Conservation (phyloP, 768 basidiomycete species). For the Xerocomus potaroensis region DNA sequence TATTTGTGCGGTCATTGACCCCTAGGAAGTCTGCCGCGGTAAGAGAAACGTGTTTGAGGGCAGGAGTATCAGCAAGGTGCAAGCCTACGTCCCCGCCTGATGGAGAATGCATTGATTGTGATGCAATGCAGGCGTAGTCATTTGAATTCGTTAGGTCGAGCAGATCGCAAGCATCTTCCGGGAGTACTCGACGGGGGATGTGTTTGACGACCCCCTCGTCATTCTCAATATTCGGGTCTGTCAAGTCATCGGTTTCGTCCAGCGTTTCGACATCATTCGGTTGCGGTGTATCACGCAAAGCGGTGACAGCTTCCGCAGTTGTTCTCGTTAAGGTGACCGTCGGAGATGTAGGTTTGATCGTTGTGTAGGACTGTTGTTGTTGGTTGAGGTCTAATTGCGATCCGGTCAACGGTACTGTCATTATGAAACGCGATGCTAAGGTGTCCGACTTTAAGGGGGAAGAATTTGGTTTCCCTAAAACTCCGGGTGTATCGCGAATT, state of each 20-base stretch:
- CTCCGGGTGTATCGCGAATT: background rate
- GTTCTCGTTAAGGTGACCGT: background rate
- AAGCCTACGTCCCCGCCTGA: slow-evolving; percentile 8
- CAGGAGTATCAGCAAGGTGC: slow-evolving; percentile 1
- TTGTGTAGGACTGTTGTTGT: background rate
- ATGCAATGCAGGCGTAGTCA: background rate
- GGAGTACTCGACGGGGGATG: background rate
- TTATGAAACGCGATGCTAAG: slow-evolving; percentile 15
- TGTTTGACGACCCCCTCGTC: slow-evolving; percentile 7
- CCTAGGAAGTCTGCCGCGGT: background rate
- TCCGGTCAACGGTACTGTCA: slow-evolving; percentile 1
- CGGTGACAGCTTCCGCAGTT: background rate
- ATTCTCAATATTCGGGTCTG: background rate
- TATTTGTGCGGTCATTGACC: background rate
- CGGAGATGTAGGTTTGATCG: slow-evolving; percentile 1
- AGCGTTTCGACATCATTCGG: background rate
- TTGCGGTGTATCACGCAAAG: background rate
- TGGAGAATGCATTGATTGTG: slow-evolving; percentile 5
- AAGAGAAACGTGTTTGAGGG: background rate
- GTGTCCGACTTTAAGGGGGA: slow-evolving; percentile 7
- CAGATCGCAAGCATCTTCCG: background rate
- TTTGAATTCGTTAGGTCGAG: slow-evolving; percentile 3
- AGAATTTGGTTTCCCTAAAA: background rate
- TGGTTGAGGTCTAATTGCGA: slow-evolving; percentile 1
- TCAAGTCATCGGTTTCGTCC: background rate